Evolutionary conservation across 2,329 filamentous ascomycete species (phyloP).

Genomic region (Ophiosphaerella herpotricha): DNA sequence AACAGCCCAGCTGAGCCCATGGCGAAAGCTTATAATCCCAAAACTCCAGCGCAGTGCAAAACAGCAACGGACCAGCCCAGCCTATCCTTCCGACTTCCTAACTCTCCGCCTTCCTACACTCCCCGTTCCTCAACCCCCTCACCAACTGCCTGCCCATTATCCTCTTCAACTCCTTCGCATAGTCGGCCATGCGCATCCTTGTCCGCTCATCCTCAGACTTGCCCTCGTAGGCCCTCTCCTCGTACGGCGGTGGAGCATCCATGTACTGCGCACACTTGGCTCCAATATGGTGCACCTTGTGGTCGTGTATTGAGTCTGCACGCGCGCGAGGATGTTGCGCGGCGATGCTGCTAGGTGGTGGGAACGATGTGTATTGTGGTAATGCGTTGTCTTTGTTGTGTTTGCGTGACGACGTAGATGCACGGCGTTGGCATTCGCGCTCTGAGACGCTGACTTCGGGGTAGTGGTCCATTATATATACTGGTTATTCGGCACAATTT

Average conservation of each 20-base stretch:
- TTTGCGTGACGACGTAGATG: conserved; percentile 17
- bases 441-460: conserved; percentile 27
- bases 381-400: not conserved
- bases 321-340: not conserved
- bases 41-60: no score
- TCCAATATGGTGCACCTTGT: conserved; percentile 14
- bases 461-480: conserved; percentile 27
- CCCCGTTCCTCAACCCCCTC: conserved; percentile 18
- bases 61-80: no score
- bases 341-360: conserved; percentile 10
- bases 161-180: conserved; percentile 32
- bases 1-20: no score
- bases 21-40: no score
- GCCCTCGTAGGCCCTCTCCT: conserved; percentile 26
- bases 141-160: conserved; percentile 34
- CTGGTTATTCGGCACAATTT: no score
- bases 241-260: conserved; percentile 27
- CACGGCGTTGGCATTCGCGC: conserved; percentile 10
- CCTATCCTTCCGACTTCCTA: not conserved
- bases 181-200: conserved; percentile 29
- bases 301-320: conserved; percentile 15
- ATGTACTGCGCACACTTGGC: conserved; percentile 23
- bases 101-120: conserved; percentile 4
- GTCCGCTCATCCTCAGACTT: conserved; percentile 28
- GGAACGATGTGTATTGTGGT: conserved; percentile 16